Evolutionary conservation across 345 rosid genomes (phyloP), one percentile per base, ranked within the genome.

Genomic region (Eucalyptus urophylla): DNA sequence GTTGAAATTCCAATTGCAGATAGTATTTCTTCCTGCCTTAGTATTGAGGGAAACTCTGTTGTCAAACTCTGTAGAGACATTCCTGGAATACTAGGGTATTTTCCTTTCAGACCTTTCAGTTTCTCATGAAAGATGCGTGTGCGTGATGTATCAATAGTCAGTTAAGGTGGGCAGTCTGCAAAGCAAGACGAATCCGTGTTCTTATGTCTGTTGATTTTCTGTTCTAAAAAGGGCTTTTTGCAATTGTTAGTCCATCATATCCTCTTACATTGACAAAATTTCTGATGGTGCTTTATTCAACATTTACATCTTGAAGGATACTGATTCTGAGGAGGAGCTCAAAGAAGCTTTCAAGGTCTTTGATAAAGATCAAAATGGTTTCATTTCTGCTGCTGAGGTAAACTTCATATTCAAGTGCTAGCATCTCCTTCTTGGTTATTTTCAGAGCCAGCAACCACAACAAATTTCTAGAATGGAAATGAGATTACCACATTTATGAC

Each of bases 291-390:
- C 50, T 17, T 27, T 47, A 67, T 86, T 65, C 37, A 76, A 49
- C 14, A 9, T 80, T 80, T 31, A 17, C 51, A 69, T 86, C 56
- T 25, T 86, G 86, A 72, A 91, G 93, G 95, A 94, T 89, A 94
- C 93, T 69, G 94, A 94, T 65, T 92, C 92, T 17, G 93, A 94
- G 90, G 94, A 93, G 89, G 95, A 94, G 89, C 89, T 91, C 67
- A 91, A 89, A 88, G 93, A 90, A 87, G 93, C 91, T 54, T 91
- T 91, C 93, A 90, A 93, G 93, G 93, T 92, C 80, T 93, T 92
- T 45, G 94, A 94, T 90, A 94, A 94, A 88, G 94, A 94, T 91
- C 95, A 93, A 86, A 91, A 94, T 76, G 93, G 94, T 90, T 94
- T 91, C 89, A 92, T 92, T 40, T 94, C 93, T 7, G 95, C 94